Evolutionary conservation across 2,329 filamentous ascomycete genomes (phyloP).

Genomic region (Xylariomycetidae sp.): DNA sequence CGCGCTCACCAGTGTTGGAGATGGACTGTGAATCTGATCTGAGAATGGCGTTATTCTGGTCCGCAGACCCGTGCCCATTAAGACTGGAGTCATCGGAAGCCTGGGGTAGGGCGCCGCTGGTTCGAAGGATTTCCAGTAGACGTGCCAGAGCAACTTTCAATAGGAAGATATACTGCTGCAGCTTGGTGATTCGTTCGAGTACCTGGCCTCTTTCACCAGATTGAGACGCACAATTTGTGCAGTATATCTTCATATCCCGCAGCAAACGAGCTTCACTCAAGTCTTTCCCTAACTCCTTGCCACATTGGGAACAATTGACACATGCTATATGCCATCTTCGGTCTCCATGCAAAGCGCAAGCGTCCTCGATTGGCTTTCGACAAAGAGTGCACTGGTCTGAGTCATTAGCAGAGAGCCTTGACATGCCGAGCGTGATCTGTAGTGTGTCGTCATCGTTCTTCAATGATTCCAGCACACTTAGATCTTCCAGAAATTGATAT

Average conservation of each 20-base stretch:
- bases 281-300: constrained; percentile 61
- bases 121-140: constrained; percentile 80
- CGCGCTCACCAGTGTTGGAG: constrained; percentile 62
- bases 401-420: constrained; percentile 65
- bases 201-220: constrained; percentile 45
- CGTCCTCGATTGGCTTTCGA: constrained; percentile 86
- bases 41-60: constrained; percentile 49
- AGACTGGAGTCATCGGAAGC: constrained; percentile 68
- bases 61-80: constrained; percentile 60
- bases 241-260: constrained; percentile 66
- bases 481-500: constrained; percentile 75
- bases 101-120: constrained; percentile 73
- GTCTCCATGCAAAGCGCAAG: constrained; percentile 73
- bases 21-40: constrained; percentile 68
- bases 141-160: constrained; percentile 87
- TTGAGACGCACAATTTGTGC: constrained; percentile 59
- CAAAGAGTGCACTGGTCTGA: constrained; percentile 84
- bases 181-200: constrained; percentile 74
- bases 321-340: constrained; percentile 82
- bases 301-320: constrained; percentile 66
- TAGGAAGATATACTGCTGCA: constrained; percentile 93
- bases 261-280: constrained; percentile 69
- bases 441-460: constrained; percentile 66
- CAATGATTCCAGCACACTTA: constrained; percentile 75
- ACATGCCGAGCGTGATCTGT: constrained; percentile 61